Evolutionary conservation across 306 rosid species (phyloP).

Genomic region (Casuarina glauca): DNA sequence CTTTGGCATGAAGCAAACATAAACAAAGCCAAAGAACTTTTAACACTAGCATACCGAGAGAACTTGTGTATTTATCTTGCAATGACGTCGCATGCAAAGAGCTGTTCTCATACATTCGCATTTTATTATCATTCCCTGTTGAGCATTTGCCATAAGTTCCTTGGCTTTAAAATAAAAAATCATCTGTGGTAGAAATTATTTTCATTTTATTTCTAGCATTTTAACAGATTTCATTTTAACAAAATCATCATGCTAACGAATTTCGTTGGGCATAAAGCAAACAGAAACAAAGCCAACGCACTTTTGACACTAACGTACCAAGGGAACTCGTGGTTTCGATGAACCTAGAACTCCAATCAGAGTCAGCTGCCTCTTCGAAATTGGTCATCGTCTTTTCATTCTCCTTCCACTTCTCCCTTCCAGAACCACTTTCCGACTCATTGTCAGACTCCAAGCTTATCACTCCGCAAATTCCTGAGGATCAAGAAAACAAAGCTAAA

Average conservation of each 20-base stretch:
- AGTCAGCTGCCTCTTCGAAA: constrained; percentile 29
- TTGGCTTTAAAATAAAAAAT: constrained; percentile 21
- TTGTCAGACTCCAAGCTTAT: constrained; percentile 88
- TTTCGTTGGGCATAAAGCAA: not conserved
- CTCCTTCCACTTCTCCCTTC: constrained; percentile 30
- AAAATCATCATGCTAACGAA: not conserved
- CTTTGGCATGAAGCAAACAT: no score
- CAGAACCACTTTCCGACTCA: constrained; percentile 52
- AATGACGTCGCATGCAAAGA: constrained; percentile 35
- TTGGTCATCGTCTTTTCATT: constrained; percentile 27
- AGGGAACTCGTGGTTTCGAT: constrained; percentile 34
- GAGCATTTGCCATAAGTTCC: constrained; percentile 22
- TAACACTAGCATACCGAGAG: no score
- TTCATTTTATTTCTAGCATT: not conserved
- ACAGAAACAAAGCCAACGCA: constrained; percentile 10
- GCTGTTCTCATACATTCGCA: constrained; percentile 27
- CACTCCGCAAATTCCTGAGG: constrained; percentile 61
- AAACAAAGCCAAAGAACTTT: no score
- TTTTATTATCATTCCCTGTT: constrained; percentile 39
- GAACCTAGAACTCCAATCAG: constrained; percentile 38
- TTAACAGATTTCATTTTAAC: not conserved
- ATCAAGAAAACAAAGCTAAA: constrained; percentile 5
- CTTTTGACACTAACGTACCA: constrained; percentile 41
- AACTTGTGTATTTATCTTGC: constrained; percentile 19
- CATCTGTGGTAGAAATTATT: not conserved